Percentiles rank a stretch among this genome's conserved stretches.
Conservation (phyloP, 768 basidiomycete species). For the Termitomyces heimii region DNA sequence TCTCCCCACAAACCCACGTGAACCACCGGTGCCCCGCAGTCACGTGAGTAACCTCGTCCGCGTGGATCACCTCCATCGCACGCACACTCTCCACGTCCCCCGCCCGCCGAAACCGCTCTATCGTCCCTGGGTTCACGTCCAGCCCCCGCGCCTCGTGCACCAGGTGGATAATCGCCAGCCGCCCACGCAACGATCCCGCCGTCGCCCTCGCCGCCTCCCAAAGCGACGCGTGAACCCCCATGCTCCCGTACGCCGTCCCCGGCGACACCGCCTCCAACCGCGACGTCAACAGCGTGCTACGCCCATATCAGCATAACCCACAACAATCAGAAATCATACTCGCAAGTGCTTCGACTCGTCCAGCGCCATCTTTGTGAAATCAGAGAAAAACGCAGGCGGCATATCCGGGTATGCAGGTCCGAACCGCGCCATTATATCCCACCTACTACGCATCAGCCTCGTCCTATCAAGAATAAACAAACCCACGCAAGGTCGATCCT, state of each 20-base stretch:
- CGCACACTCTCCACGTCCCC: constrained; percentile 63
- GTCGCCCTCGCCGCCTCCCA: constrained; percentile 78
- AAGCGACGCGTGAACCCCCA: constrained; percentile 70
- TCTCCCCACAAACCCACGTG: constrained; percentile 61
- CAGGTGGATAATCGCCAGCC: constrained; percentile 80
- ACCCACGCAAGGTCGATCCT: constrained; percentile 72
- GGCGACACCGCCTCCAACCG: constrained; percentile 58
- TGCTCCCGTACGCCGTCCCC: constrained; percentile 64
- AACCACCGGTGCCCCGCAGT: constrained; percentile 83
- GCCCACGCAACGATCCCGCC: constrained; percentile 56
- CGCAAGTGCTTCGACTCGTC: constrained; percentile 85
- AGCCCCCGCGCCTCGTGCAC: constrained; percentile 82
- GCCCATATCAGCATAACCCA: too few species aligned
- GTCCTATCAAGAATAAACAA: neutral
- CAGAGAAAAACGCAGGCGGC: constrained; percentile 71
- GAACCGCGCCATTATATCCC: constrained; percentile 82
- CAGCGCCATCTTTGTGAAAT: constrained; percentile 79
- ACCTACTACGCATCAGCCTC: constrained; percentile 30
- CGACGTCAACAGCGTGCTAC: constrained; percentile 51
- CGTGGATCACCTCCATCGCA: constrained; percentile 70
- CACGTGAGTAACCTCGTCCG: constrained; percentile 79
- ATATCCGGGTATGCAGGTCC: constrained; percentile 53
- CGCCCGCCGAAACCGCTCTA: constrained; percentile 62
- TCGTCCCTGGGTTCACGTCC: constrained; percentile 79
- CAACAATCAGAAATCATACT: neutral